Percentiles rank a stretch among this genome's conserved stretches.
Conservation (phyloP, 129 eudicot species). For the Escallonia rubra region DNA sequence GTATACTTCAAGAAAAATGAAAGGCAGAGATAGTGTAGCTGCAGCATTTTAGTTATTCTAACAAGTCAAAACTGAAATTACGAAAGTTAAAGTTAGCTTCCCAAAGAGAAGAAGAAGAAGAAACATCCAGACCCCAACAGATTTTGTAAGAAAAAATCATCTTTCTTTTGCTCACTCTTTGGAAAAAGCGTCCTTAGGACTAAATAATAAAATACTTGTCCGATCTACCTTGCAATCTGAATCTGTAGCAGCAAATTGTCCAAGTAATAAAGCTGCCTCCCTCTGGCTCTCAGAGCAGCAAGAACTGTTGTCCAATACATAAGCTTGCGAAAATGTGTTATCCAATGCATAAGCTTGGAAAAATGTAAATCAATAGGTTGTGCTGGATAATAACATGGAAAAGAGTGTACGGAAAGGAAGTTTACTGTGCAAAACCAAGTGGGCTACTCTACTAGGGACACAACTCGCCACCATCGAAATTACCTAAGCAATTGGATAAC, state of each 20-base stretch:
- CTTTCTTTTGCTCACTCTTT: background rate
- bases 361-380: background rate
- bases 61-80: background rate
- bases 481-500: slow-evolving; percentile 62
- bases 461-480: background rate
- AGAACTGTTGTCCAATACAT: slow-evolving; percentile 26
- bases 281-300: slow-evolving; percentile 62
- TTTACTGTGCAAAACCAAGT: background rate
- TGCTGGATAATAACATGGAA: background rate
- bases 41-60: background rate
- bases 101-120: background rate
- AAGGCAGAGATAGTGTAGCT: background rate
- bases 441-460: background rate
- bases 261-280: slow-evolving; percentile 79
- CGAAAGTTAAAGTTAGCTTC: background rate
- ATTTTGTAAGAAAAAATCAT: too few species aligned
- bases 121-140: too few species aligned
- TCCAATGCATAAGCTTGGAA: background rate
- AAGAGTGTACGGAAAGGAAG: background rate
- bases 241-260: slow-evolving; percentile 95
- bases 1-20: background rate
- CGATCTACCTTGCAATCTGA: slow-evolving; percentile 87
- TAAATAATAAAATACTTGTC: background rate
- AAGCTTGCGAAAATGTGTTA: too few species aligned
- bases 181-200: background rate